Base-by-base conservation (phyloP, 1,284 basidiomycete genomes). In the Boletus calvinii region DNA sequence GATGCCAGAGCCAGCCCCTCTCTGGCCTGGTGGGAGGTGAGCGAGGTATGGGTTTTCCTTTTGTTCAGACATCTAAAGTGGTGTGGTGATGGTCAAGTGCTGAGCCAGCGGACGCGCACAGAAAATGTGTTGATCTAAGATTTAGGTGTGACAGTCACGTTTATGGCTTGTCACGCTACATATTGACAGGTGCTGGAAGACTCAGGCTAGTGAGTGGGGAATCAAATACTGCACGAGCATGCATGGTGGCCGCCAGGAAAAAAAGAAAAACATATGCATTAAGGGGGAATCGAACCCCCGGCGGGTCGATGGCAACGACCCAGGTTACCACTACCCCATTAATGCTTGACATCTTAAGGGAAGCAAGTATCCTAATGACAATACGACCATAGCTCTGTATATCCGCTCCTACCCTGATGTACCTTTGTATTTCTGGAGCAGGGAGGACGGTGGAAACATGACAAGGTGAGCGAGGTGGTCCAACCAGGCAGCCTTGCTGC, bases 1-100 rank as follows among this genome's bases (percentile, higher is more conserved):
- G 2, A 41, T 30, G 32, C 36, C 22, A 51, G 50, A 26, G n/a
- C 34, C 17, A 0, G 57, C 61, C 9, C 70, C 70, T 37, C 74
- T 62, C 54, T 77, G 60, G 29, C 66, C 56, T 4, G 71, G 62
- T 8, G 62, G 57, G 30, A 72, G 60, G 60, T 84, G 78, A 0
- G 80, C 76, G 10, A 85, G 74, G 60, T 85, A 86, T 10, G 80
- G 81, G 56, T 85, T 85, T 53, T 80, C 78, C 31, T 53, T 55
- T 20, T 48, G 34, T 32, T 43, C 45, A 20, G 63, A 37, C 62
- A 63, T 65, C 32, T 17, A 20, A 36, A 1, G 36, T 22, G n/a
- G 48, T 26, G 49, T 37, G 40, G 47, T 50, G 61, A 37, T 3
- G 39, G 56, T 50, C 31, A 22, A 47, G 26, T 36, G 35, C 38